Base-by-base conservation (phyloP, 2,329 filamentous ascomycete species). In the Penicillium sp. region DNA sequence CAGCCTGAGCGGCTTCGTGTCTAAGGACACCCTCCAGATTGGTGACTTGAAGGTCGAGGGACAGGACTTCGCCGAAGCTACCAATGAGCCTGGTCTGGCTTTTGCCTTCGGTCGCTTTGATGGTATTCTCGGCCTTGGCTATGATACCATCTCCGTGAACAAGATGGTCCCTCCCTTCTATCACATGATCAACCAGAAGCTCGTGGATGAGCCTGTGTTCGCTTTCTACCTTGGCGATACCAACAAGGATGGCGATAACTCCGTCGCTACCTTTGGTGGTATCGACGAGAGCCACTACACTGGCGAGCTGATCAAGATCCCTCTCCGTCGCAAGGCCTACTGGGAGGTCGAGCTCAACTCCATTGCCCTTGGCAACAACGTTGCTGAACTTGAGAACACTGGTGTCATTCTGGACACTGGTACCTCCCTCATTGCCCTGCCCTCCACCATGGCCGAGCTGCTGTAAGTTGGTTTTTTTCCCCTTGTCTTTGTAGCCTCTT, bases 91-190 rank as follows among this genome's bases (percentile, higher is more conserved):
- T 63, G 95, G 95, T 62, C 85, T 99, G 70, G 94, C 94, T 55
- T 99, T 99, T 74, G 94, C 94, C 72, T 99, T 99, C 71, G 94
- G 94, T 72, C 87, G 91, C 68, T 99, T 99, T 72, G 94, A 99
- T 72, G 94, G 94, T 70, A 99, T 99, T 69, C 81, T 99, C 61
- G 94, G 94, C 72, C 85, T 99, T 60, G 94, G 91, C 61, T 99
- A 90, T 70, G 91, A 97, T 78, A 91, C 88, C 71, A 96, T 99
- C 77, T 92, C 92, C n/a, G 94, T 99, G 70, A 97, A 99, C 82
- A 81, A 85, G 71, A 96, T 99, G 58, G 86, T 92, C 47, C 94
- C 94, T 60, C 94, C 94, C 51, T 97, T 99, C 80, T 97, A 97
- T 84, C 90, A 90, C 77, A 90, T 97, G 89, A 73, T 97, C 63